Evolutionary conservation across 139 green algal species (phyloP).

Genomic region (Deuterostichococcus epilithicus): DNA sequence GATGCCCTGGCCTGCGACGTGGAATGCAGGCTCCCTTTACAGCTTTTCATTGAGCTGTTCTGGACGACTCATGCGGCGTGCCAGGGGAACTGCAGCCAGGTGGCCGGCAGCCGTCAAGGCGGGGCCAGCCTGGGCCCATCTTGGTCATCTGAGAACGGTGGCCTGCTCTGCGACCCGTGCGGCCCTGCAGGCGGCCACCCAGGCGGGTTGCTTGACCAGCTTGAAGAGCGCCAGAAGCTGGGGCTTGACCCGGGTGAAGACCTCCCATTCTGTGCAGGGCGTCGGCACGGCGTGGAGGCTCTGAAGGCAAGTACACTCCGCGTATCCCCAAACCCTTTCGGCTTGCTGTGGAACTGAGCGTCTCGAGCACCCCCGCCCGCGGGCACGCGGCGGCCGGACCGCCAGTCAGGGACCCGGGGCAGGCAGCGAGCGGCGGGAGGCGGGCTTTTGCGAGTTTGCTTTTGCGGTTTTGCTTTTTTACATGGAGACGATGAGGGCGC

Average conservation of each 20-base stretch:
- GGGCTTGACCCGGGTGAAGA: too few relatives aligned
- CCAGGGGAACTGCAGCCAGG: too few relatives aligned
- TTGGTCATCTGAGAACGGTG: not conserved
- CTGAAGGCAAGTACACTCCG: not conserved
- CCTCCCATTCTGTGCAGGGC: too few relatives aligned
- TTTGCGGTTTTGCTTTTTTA: not conserved
- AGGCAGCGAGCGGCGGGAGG: not conserved
- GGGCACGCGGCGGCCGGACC: not conserved
- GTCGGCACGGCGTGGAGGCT: not conserved
- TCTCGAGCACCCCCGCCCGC: too few relatives aligned
- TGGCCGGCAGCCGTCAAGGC: too few relatives aligned
- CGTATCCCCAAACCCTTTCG: not conserved
- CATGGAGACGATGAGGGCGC: not conserved
- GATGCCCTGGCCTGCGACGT: constrained; percentile 28
- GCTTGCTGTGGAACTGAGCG: not conserved
- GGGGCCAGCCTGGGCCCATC: not conserved
- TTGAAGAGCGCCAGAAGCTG: too few relatives aligned
- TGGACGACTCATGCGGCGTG: too few relatives aligned
- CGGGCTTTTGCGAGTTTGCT: not conserved
- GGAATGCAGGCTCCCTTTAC: not conserved
- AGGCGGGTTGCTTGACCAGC: too few relatives aligned
- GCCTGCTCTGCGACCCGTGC: not conserved
- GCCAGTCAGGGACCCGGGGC: too few relatives aligned
- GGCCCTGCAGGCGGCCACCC: too few relatives aligned
- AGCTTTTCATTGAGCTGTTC: not conserved